Evolutionary conservation across 768 basidiomycete species (phyloP), one percentile per base, ranked within the genome.

Genomic region (Fomitopsis serialis): DNA sequence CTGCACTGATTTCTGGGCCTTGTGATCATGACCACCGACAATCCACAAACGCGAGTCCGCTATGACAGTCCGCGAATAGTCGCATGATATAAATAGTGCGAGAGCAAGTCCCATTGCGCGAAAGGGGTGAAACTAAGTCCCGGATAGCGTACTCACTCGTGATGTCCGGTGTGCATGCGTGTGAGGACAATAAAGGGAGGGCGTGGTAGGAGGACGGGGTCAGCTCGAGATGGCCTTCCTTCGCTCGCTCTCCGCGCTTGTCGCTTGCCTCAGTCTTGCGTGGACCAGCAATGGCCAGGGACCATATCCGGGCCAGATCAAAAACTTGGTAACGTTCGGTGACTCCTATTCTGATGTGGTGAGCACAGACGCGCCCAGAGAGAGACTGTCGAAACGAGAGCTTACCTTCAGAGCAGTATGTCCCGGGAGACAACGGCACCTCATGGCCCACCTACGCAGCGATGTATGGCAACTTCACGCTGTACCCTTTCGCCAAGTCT

Each of bases 291-390:
- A 49, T 32, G 50, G 27, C 49, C 52, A 54, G 17, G 65, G 63
- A 3, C 61, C 62, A 12, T 45, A 25, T 3, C 67, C 71, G 0
- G 70, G 70, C 6, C 79, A 82, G 56, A 83, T 87, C 54, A 81
- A 79, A 63, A 77, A 79, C 54, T 72, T 86, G 13, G 84, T 82
- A 50, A 84, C 82, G 0, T 87, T 87, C 53, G 84, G 85, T 3
- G 84, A 86, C 66, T 80, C 78, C 47, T 85, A 82, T 60, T 82
- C 81, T 0, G 84, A 86, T 54, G 64, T 78, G 1, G 76, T 74
- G 8, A 54, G 56, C 34, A 36, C 76, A 12, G 84, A 81, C 80
- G 81, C 13, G 12, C 7, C 6, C 45, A 23, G 22, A 24, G 21
- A 24, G 24, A 19, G n/a, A n/a, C n/a, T n/a, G n/a, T 45, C 32